Evolutionary conservation across 441 rosid species (phyloP).

Genomic region (Gossypium aridum): DNA sequence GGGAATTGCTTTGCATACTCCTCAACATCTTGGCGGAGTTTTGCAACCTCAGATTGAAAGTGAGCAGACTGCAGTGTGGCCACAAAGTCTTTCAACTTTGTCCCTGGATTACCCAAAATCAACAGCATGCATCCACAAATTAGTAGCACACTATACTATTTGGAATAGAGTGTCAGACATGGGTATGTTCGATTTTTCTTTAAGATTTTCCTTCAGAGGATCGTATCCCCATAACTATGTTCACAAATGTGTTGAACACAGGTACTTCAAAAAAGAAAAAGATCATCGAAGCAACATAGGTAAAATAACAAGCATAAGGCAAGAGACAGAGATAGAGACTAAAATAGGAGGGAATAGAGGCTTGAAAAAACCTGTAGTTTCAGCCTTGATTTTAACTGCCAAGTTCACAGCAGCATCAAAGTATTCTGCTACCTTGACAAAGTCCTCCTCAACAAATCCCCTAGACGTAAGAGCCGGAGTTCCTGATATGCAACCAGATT

Average conservation of each 20-base stretch:
- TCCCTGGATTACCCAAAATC: constrained; percentile 40
- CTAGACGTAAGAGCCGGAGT: constrained; percentile 92
- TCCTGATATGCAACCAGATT: constrained; percentile 33
- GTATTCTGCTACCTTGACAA: constrained; percentile 80
- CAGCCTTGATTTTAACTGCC: constrained; percentile 72
- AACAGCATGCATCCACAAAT: not conserved
- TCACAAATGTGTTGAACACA: not conserved
- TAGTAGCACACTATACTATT: not conserved
- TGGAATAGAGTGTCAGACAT: not conserved
- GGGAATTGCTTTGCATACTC: constrained; percentile 97
- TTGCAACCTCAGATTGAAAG: constrained; percentile 61
- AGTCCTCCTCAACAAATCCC: constrained; percentile 88
- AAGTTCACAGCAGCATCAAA: constrained; percentile 69
- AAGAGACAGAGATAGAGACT: not conserved
- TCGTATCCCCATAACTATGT: not conserved
- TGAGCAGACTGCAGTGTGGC: constrained; percentile 47
- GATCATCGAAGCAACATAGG: not conserved
- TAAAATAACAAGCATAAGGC: not conserved
- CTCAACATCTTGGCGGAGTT: constrained; percentile 71
- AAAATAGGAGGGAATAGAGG: not conserved
- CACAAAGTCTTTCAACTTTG: constrained; percentile 83
- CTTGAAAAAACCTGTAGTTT: constrained; percentile 50
- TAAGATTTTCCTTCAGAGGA: not conserved
- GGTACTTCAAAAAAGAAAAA: not conserved
- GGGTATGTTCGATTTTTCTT: not conserved